A percentile compares a stretch with the other conserved stretches of the same genome.
These are phyloP conservation scores for Prunus kanzakura DNA, from an alignment of 306 rosid species.

Conservation along the genomic window DNA sequence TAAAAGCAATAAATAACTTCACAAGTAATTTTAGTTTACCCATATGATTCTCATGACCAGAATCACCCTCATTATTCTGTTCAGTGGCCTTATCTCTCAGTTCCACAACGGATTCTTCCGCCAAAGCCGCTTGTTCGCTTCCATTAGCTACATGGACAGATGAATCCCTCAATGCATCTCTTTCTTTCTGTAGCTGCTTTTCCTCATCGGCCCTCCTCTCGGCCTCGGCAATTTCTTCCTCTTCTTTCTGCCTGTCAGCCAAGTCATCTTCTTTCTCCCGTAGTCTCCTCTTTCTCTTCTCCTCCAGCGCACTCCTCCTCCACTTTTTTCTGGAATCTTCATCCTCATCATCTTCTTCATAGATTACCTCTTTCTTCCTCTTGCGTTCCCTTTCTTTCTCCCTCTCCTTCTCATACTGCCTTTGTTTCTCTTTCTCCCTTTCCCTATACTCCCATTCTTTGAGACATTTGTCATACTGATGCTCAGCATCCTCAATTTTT, in stretches of 20 bases:
- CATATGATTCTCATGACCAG: constrained; percentile 43
- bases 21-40: constrained; percentile 36
- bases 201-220: constrained; percentile 76
- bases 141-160: constrained; percentile 40
- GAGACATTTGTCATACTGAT: constrained; percentile 74
- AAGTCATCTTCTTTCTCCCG: constrained; percentile 92
- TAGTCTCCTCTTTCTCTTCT: constrained; percentile 82
- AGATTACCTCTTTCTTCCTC: constrained; percentile 75
- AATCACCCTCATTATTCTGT: constrained; percentile 39
- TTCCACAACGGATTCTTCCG: constrained; percentile 46
- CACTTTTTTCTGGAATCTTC: constrained; percentile 92
- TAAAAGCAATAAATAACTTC: neutral
- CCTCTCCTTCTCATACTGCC: constrained; percentile 87
- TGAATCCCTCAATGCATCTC: constrained; percentile 54
- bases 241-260: constrained; percentile 72
- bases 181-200: constrained; percentile 52
- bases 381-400: constrained; percentile 96
- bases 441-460: constrained; percentile 99
- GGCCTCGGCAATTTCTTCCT: constrained; percentile 88
- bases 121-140: constrained; percentile 32
- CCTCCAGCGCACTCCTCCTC: constrained; percentile 85
- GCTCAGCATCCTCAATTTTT: constrained; percentile 86
- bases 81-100: constrained; percentile 37
- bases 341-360: constrained; percentile 96
- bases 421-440: constrained; percentile 86